phyloP scores from a whole-genome alignment of 768 basidiomycete species.

The Lactarius tabidus region DNA sequence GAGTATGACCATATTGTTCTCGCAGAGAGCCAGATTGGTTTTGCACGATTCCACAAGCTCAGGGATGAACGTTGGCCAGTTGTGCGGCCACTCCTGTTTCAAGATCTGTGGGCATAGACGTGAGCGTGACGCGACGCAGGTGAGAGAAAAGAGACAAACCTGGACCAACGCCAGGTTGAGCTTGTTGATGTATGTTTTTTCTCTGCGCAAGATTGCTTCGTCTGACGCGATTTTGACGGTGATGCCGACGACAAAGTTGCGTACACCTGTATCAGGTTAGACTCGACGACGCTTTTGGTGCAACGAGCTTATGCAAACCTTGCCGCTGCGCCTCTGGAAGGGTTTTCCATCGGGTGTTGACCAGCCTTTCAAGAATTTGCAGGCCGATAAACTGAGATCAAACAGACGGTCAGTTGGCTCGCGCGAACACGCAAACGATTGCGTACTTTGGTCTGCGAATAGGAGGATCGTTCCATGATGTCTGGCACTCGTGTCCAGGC shows the following conservation, averaged over 20 bases:
- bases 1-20: slow-evolving; percentile 99
- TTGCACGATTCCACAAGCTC: slow-evolving; percentile 97
- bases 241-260: slow-evolving; percentile 92
- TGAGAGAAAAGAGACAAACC: slow-evolving; percentile 42
- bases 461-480: slow-evolving; percentile 79
- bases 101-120: slow-evolving; percentile 61
- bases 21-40: slow-evolving; percentile 92
- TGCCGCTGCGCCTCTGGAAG: slow-evolving; percentile 91
- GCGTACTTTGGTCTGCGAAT: slow-evolving; percentile 78
- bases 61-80: slow-evolving; percentile 97
- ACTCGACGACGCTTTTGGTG: slow-evolving; percentile 10
- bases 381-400: slow-evolving; percentile 63
- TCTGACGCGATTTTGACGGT: slow-evolving; percentile 93
- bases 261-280: slow-evolving; percentile 58
- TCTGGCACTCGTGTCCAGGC: slow-evolving; percentile 97
- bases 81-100: slow-evolving; percentile 99
- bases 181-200: slow-evolving; percentile 95
- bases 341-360: slow-evolving; percentile 93
- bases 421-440: not conserved
- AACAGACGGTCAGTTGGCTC: slow-evolving; percentile 1
- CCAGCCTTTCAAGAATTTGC: slow-evolving; percentile 94
- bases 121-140: slow-evolving; percentile 7
- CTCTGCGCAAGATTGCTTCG: slow-evolving; percentile 80
- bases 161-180: slow-evolving; percentile 94
- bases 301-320: slow-evolving; percentile 43